Evolutionary conservation across 1,284 basidiomycete genomes (phyloP).

Genomic region (Jaminaea rosea): DNA sequence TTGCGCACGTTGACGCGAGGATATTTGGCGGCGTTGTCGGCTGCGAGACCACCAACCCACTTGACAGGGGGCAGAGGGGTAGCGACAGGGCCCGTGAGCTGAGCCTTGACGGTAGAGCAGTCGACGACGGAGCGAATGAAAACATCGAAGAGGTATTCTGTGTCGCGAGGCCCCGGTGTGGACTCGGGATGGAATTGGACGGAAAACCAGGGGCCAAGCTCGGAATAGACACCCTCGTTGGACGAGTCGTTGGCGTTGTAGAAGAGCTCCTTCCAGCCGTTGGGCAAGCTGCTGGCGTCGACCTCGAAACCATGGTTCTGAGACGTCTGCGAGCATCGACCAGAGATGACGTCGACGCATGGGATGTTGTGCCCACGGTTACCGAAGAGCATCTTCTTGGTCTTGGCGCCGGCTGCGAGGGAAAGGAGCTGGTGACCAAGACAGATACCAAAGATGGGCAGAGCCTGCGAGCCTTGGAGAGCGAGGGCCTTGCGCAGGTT

Average conservation of each 20-base stretch:
- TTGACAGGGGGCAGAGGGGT: constrained; percentile 55
- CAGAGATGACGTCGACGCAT: constrained; percentile 85
- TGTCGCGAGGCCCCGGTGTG: constrained; percentile 94
- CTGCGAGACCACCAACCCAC: constrained; percentile 78
- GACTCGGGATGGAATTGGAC: constrained; percentile 99
- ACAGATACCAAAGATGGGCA: constrained; percentile 97
- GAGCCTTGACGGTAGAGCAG: constrained; percentile 61
- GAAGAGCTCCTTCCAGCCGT: constrained; percentile 88
- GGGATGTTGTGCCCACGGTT: constrained; percentile 99
- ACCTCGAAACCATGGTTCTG: constrained; percentile 99
- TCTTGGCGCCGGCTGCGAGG: constrained; percentile 83
- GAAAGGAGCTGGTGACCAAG: constrained; percentile 95
- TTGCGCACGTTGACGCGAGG: constrained; percentile 76
- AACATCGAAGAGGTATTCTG: constrained; percentile 96
- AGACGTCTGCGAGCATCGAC: constrained; percentile 95
- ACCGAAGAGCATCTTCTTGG: constrained; percentile 98
- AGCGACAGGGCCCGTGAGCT: constrained; percentile 9
- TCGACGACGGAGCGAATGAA: constrained; percentile 82
- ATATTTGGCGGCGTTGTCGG: constrained; percentile 67
- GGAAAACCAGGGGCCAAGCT: constrained; percentile 80
- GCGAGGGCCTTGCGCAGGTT: constrained; percentile 63
- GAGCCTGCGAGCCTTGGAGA: constrained; percentile 55
- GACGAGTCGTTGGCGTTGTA: constrained; percentile 92
- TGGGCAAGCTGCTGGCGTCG: constrained; percentile 67
- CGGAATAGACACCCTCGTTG: constrained; percentile 89